Percentiles rank a stretch among this genome's conserved stretches.
phyloP scores from a whole-genome alignment of 2,329 filamentous ascomycete genomes.

The Fusarium sp. region DNA sequence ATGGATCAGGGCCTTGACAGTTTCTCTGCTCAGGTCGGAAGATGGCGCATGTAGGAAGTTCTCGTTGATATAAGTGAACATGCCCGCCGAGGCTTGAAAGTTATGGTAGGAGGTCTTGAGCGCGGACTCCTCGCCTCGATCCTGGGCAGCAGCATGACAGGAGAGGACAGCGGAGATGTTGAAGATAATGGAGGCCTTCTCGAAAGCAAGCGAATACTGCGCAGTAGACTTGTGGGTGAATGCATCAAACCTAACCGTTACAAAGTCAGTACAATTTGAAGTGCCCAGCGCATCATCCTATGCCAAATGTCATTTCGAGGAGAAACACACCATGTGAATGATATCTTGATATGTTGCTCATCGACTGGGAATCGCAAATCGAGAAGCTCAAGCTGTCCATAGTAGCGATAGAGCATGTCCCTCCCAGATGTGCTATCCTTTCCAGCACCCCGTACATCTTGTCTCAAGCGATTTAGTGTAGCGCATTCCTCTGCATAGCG shows the following conservation, averaged over 20 bases:
- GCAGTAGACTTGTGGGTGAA: conserved; percentile 98
- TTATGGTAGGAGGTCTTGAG: conserved; percentile 98
- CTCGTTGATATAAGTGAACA: conserved; percentile 99
- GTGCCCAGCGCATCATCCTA: background rate
- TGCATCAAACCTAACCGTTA: conserved; percentile 87
- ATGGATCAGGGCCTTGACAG: conserved; percentile 92
- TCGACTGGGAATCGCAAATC: conserved; percentile 97
- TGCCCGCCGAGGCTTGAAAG: conserved; percentile 96
- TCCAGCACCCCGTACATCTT: conserved; percentile 98
- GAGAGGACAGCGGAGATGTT: conserved; percentile 98
- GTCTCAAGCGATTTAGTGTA: conserved; percentile 91
- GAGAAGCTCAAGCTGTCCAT: conserved; percentile 94
- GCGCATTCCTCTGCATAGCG: conserved; percentile 95
- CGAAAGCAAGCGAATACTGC: conserved; percentile 96
- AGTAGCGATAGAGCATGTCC: conserved; percentile 96
- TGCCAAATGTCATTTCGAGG: background rate
- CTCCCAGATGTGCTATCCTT: conserved; percentile 95
- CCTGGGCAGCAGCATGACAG: conserved; percentile 93
- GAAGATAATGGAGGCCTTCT: conserved; percentile 99
- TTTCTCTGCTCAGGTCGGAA: conserved; percentile 94
- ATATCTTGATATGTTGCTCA: conserved; percentile 99
- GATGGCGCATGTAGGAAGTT: conserved; percentile 98
- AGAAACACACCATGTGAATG: conserved; percentile 89
- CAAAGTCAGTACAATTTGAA: conserved; percentile 15
- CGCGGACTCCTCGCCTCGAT: conserved; percentile 89